Base-by-base conservation (phyloP, 495 filamentous ascomycete species). In the Apodospora peruviana region DNA sequence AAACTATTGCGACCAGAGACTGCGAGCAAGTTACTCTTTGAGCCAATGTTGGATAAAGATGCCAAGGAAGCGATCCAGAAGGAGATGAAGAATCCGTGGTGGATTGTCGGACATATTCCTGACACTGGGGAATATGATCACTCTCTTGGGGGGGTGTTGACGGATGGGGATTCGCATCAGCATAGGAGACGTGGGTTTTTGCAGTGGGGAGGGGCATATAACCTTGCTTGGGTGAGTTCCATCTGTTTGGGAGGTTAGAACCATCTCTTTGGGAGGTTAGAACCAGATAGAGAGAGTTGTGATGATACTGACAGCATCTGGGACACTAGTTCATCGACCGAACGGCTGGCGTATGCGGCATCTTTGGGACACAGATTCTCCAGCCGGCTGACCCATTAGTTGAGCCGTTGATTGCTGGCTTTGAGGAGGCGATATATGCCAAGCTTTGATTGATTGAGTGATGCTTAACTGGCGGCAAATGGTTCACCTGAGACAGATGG, bases 151-250 rank as follows among this genome's bases (percentile, higher is more conserved):
- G 69, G 69, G 7, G 20, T 70, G 48, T 40, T 71, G 32, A 47
- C 61, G 11, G 48, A 48, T 14, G 61, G 46, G n/a, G 48, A 54
- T 25, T 20, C 38, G 3, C 56, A 59, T 4, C 45, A 18, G 42
- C 43, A 61, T 19, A 52, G 66, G 43, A 60, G 47, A 22, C 57
- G 43, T 17, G 65, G 63, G 37, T 62, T 61, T 21, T 5, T 70
- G 45, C 57, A 62, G 52, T 71, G 69, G 66, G 60, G 61, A 5
- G 69, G 68, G 3, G 55, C 54, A 18, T 60, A 53, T 42, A 71
- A 68, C 35, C 9, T 57, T 34, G 32, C 12, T 40, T 67, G 64
- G 64, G 64, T 67, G 35, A 52, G 64, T 61, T n/a, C n/a, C n/a
- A n/a, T n/a, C n/a, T n/a, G n/a, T n/a, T n/a, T n/a, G n/a, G n/a